Conservation (phyloP, 164 flowering plant species). For the Tinospora cordifolia region DNA sequence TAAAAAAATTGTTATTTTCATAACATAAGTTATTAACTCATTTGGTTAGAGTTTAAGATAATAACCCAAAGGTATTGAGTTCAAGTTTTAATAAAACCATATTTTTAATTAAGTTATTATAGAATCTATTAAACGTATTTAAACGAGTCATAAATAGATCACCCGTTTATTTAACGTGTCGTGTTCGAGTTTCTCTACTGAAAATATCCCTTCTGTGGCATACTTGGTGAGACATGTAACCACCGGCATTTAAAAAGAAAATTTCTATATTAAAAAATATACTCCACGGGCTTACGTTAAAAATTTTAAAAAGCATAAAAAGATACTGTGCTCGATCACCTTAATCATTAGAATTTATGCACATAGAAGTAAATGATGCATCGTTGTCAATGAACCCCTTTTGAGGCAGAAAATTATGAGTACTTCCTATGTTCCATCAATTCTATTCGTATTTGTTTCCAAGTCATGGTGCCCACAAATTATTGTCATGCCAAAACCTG, state of each 20-base stretch:
- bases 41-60: too few relatives aligned
- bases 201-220: slow-evolving; percentile 5
- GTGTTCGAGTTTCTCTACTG: too few relatives aligned
- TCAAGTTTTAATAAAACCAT: too few relatives aligned
- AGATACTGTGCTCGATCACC: neutral
- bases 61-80: too few relatives aligned
- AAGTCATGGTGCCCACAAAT: neutral
- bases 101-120: too few relatives aligned
- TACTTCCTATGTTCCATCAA: neutral
- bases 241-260: neutral
- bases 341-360: too few relatives aligned
- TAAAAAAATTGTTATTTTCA: too few relatives aligned
- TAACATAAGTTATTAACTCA: too few relatives aligned
- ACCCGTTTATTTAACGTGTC: too few relatives aligned
- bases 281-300: neutral
- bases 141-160: too few relatives aligned
- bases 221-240: slow-evolving; percentile 10
- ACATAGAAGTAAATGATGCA: neutral
- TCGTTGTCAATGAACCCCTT: neutral
- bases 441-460: neutral
- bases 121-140: too few relatives aligned
- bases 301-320: neutral
- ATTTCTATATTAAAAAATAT: neutral
- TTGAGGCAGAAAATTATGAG: neutral
- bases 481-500: neutral